These are phyloP conservation scores for Saccharomycopsis oosterbeekiorum DNA, from an alignment of 805 yeast genomes.

Conservation along the genomic window DNA sequence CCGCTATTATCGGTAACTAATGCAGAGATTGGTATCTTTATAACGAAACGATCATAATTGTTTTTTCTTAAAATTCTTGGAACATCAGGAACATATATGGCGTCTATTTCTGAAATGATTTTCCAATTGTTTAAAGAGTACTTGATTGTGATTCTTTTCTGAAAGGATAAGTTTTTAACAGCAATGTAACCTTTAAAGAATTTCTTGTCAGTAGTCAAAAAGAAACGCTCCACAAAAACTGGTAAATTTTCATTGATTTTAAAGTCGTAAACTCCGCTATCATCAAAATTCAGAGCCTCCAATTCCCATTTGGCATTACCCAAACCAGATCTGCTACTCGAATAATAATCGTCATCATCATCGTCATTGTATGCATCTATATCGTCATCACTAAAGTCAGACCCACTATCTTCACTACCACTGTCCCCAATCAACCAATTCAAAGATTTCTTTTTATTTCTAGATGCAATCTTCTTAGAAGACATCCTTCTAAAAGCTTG, in stretches of 20 bases:
- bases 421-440: conserved; percentile 18
- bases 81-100: conserved; percentile 47
- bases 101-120: conserved; percentile 60
- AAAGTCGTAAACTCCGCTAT: conserved; percentile 20
- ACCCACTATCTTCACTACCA: conserved; percentile 18
- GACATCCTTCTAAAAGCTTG: background rate
- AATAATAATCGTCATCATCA: conserved; percentile 16
- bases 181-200: conserved; percentile 64
- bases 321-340: background rate
- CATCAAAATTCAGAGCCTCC: conserved; percentile 24
- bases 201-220: conserved; percentile 47
- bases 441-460: background rate
- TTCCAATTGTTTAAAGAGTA: conserved; percentile 77
- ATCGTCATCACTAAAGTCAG: conserved; percentile 15
- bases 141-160: conserved; percentile 57
- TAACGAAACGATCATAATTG: conserved; percentile 61
- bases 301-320: conserved; percentile 24
- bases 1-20: conserved; percentile 28
- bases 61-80: conserved; percentile 39
- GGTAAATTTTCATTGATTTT: conserved; percentile 17
- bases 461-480: conserved; percentile 14
- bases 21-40: conserved; percentile 43
- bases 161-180: conserved; percentile 63
- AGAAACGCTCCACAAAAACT: conserved; percentile 61
- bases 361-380: conserved; percentile 20